A percentile compares a stretch with the other conserved stretches of the same genome.
Conservation (phyloP, 331 rosid species). For the Quercus phellos region DNA sequence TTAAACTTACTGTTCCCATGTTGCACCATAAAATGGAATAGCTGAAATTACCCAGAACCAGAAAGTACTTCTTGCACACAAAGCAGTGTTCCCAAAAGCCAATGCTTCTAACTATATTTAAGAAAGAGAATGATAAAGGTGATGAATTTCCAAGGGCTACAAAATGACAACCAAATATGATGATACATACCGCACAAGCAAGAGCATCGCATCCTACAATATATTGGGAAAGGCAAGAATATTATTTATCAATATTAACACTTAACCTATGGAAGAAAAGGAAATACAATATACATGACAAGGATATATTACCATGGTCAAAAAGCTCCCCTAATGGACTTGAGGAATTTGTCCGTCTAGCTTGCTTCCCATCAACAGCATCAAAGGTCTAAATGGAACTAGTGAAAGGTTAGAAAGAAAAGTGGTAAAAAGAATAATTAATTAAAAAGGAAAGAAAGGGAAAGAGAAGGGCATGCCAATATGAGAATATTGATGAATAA, state of each 20-base stretch:
- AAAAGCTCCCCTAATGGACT: slow-evolving; percentile 96
- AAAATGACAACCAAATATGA: slow-evolving; percentile 16
- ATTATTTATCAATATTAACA: slow-evolving; percentile 24
- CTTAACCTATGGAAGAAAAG: not conserved
- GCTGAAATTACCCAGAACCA: slow-evolving; percentile 97
- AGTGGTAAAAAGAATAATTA: not conserved
- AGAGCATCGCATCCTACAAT: slow-evolving; percentile 96
- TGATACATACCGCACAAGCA: slow-evolving; percentile 78
- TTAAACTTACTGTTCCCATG: slow-evolving; percentile 93
- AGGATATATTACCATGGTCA: slow-evolving; percentile 68
- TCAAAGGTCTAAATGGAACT: slow-evolving; percentile 70
- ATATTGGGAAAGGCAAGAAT: slow-evolving; percentile 20
- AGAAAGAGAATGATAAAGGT: slow-evolving; percentile 9
- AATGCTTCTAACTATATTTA: slow-evolving; percentile 62
- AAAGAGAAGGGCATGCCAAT: not conserved
- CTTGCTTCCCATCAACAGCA: slow-evolving; percentile 99
- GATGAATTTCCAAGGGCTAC: slow-evolving; percentile 14
- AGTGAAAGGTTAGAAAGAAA: slow-evolving; percentile 13
- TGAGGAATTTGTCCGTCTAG: slow-evolving; percentile 88
- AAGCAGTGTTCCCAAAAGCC: slow-evolving; percentile 90
- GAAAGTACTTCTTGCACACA: slow-evolving; percentile 85
- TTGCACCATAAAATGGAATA: slow-evolving; percentile 82
- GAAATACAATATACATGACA: slow-evolving; percentile 2
- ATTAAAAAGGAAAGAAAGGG: not conserved
- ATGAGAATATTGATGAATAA: not conserved